Evolutionary conservation across 345 rosid genomes (phyloP).

Genomic region (Populus alba): DNA sequence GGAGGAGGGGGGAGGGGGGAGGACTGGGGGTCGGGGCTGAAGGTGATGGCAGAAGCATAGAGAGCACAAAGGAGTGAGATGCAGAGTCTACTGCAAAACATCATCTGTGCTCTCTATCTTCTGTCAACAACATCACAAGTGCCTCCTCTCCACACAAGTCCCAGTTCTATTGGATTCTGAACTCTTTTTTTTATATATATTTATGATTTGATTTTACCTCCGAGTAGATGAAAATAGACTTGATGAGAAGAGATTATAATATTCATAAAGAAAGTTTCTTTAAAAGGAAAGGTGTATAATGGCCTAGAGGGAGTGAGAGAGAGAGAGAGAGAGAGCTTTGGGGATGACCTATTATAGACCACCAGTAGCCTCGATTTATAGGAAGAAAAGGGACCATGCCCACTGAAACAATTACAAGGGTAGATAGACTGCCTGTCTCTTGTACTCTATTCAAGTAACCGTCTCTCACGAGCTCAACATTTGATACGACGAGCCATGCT

Average conservation of each 20-base stretch:
- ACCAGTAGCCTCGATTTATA: constrained; percentile 36
- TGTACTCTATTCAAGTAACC: constrained; percentile 19
- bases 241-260: neutral
- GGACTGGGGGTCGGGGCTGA: constrained; percentile 11
- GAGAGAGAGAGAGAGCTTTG: neutral
- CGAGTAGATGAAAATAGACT: neutral
- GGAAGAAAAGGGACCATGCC: constrained; percentile 7
- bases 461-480: constrained; percentile 11
- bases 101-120: constrained; percentile 99
- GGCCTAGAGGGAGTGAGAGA: neutral
- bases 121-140: constrained; percentile 69
- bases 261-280: constrained; percentile 19
- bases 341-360: constrained; percentile 18
- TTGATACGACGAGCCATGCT: neutral
- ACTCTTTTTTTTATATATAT: neutral
- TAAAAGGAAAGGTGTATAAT: constrained; percentile 28
- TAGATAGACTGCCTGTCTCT: neutral
- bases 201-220: neutral
- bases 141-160: constrained; percentile 13
- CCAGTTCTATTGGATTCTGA: neutral
- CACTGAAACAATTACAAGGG: neutral
- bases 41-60: constrained; percentile 84
- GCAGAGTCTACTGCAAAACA: constrained; percentile 48
- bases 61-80: constrained; percentile 84
- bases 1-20: neutral